Base-by-base conservation (phyloP, 2,329 filamentous ascomycete species). In the Xylaria sp. region DNA sequence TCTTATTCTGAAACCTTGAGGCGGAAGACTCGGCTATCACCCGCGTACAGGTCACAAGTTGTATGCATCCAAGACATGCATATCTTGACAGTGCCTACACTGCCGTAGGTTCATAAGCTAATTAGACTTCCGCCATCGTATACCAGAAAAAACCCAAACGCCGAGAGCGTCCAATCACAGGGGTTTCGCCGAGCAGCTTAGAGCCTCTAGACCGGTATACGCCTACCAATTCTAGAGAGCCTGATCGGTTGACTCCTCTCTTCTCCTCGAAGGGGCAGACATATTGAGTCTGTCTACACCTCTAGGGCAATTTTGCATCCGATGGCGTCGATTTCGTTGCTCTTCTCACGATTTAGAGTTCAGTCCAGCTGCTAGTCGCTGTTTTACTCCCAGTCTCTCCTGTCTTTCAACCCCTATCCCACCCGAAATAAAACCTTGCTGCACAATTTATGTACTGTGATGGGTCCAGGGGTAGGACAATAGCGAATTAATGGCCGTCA, bases 111-210 rank as follows among this genome's bases (percentile, higher is more conserved):
- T 71, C 54, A 66, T 58, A 52, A 52, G 41, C 57, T 51, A 56
- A 73, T 72, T 63, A 75, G 64, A 74, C 70, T 75, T 73, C 69
- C 57, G 44, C 63, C 41, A 23, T 65, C 52, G 34, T 54, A 65
- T 57, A 63, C 63, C 65, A 66, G 54, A 48, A 67, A 67, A 72
- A 73, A 65, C 69, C 63, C 66, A 66, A 73, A 68, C 50, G 50
- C 44, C 34, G 39, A 58, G 54, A 25, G 28, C 59, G 46, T 18
- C 70, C 70, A 63, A 66, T 66, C 64, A 54, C 37, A 56, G 50
- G 18, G 20, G 20, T 51, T 37, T 13, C 31, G 23, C 60, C 28
- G 20, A 28, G 31, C 48, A 31, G 39, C 48, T 48, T 44, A 51
- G 25, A 63, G 54, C 51, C 23, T 51, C 63, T 44, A 58, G 34